Percentiles rank a stretch among this genome's conserved stretches.
Conservation (phyloP, 441 rosid genomes). For the Pelargonium fulgidum region DNA sequence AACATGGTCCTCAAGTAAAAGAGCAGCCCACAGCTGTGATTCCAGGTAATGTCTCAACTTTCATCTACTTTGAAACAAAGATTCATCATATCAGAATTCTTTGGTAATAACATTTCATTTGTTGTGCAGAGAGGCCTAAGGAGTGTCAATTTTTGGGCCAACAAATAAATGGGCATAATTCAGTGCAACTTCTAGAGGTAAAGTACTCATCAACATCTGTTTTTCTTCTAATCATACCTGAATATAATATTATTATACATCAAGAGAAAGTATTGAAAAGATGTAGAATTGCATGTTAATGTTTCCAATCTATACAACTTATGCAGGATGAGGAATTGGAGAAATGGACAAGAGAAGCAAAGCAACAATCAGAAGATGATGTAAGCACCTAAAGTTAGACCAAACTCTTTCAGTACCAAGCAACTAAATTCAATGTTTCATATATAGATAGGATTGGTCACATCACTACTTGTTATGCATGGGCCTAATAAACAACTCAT, state of each 20-base stretch:
- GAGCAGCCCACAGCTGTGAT: conserved; percentile 15
- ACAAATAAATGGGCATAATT: conserved; percentile 19
- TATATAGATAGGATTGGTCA: background rate
- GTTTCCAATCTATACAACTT: background rate
- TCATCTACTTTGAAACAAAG: too few species aligned
- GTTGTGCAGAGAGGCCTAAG: conserved; percentile 28
- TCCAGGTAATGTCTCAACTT: too few species aligned
- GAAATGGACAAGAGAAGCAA: conserved; percentile 29
- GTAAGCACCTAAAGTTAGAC: conserved; percentile 34
- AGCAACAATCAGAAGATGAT: conserved; percentile 40
- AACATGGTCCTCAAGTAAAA: conserved; percentile 25
- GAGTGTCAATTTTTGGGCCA: conserved; percentile 17
- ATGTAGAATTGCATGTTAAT: background rate
- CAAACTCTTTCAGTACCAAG: background rate
- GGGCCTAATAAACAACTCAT: background rate
- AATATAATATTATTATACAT: background rate
- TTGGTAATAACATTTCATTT: background rate
- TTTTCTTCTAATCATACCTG: background rate
- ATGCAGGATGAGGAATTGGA: conserved; percentile 37
- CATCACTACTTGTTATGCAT: background rate
- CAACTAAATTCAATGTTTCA: background rate
- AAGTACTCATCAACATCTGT: background rate
- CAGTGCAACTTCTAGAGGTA: conserved; percentile 27
- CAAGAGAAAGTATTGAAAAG: background rate
- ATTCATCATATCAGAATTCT: too few species aligned